Conservation (phyloP, 139 green algal species). For the Chlamydomonas urium region DNA sequence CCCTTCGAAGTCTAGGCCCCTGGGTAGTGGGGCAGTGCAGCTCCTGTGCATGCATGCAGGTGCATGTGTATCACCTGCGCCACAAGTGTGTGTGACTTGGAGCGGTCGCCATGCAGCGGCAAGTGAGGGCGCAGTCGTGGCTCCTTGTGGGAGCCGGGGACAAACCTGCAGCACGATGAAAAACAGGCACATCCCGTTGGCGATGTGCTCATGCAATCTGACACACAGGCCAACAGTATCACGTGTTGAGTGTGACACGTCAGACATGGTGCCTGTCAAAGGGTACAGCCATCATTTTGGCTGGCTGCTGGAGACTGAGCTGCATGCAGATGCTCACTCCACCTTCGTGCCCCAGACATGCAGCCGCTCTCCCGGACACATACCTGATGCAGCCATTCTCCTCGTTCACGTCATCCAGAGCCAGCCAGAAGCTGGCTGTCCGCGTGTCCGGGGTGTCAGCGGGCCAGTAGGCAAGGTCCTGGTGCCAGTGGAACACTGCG, state of each 20-base stretch:
- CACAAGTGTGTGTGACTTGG: slow-evolving; percentile 12
- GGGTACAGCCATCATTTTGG: neutral
- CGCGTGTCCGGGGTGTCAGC: slow-evolving; percentile 11
- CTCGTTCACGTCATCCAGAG: slow-evolving; percentile 14
- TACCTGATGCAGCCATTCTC: slow-evolving; percentile 19
- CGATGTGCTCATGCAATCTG: neutral
- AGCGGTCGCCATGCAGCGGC: slow-evolving; percentile 7
- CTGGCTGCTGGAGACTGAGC: neutral
- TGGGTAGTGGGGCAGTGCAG: too few species aligned
- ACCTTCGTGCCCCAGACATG: too few species aligned
- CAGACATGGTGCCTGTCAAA: neutral
- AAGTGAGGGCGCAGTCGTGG: neutral
- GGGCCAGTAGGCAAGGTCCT: slow-evolving; percentile 20
- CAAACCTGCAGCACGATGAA: slow-evolving; percentile 3
- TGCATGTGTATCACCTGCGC: too few species aligned
- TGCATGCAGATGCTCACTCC: neutral
- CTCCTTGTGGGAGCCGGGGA: slow-evolving; percentile 10
- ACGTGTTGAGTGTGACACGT: neutral
- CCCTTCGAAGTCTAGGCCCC: too few species aligned
- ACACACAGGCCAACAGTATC: neutral
- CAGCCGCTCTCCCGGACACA: too few species aligned
- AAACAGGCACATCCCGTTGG: neutral
- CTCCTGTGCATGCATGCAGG: too few species aligned
- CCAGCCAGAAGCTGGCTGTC: slow-evolving; percentile 13
- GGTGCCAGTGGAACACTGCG: slow-evolving; percentile 21